These are phyloP conservation scores for Epichloe sp. DNA, from an alignment of 2,329 filamentous ascomycete genomes.

Conservation along the genomic window DNA sequence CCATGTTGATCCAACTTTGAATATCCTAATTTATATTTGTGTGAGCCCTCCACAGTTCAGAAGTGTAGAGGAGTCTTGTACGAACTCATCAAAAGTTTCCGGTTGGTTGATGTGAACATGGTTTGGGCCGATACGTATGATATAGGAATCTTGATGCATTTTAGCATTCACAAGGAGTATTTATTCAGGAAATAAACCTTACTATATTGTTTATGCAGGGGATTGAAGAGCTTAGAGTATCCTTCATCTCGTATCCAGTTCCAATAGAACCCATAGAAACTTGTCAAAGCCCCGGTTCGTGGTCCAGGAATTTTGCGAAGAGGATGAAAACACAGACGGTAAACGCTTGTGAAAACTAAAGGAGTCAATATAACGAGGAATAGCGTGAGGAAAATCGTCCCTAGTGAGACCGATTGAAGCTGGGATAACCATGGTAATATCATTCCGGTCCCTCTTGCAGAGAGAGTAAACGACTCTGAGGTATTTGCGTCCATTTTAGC, in stretches of 20 bases:
- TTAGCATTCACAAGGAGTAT: not conserved
- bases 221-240: not conserved
- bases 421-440: not conserved
- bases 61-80: too few relatives aligned
- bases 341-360: not conserved
- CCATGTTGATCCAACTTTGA: not conserved
- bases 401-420: not conserved
- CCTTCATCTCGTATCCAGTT: not conserved
- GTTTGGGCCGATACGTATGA: not conserved
- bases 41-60: not conserved
- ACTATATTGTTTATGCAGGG: not conserved
- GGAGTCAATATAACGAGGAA: not conserved
- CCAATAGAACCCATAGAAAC: not conserved
- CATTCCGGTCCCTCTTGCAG: not conserved
- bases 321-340: not conserved
- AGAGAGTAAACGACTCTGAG: too few relatives aligned
- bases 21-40: not conserved
- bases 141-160: not conserved
- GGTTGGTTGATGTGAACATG: not conserved
- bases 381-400: not conserved
- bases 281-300: not conserved
- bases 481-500: too few relatives aligned
- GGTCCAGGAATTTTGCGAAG: not conserved
- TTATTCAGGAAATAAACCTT: too few relatives aligned
- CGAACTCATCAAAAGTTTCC: not conserved